Evolutionary conservation across 2,329 filamentous ascomycete genomes (phyloP), one percentile per base, ranked within the genome.

Genomic region (Raffaelea deltoideospora): DNA sequence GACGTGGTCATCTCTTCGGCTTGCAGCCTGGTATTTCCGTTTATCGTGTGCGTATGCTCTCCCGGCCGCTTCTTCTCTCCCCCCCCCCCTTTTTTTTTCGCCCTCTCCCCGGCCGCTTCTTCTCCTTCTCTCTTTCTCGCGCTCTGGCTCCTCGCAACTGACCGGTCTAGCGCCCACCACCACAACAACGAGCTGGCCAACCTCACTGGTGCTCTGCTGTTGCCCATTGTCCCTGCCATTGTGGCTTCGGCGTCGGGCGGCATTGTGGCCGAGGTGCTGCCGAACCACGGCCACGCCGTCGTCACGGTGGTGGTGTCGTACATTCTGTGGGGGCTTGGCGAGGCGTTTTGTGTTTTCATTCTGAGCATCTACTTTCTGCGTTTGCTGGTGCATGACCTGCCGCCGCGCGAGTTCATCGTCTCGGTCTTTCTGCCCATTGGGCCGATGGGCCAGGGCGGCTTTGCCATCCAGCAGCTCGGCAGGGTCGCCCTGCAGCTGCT

Each of bases 361-460:
- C 57, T 82, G 20, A 72, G 71, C 10, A 66, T 83, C 27, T 84
- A 83, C 53, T 80, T 79, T 48, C 72, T 78, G 41, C 72, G 78
- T 10, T 60, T 84, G 10, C 73, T 71, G 4, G 52, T 82, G 3
- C 69, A 82, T 53, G 72, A 74, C 28, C 61, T 82, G 13, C 77
- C 77, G 0, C 68, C 75, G 1, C 63, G 69, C 34, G 78, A 80
- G 48, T 69, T 75, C 31, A 69, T 78, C 15, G 72, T 78, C 1
- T 74, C 67, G 3, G 66, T 67, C 10, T 75, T 79, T 43, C 55
- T 80, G 2, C 74, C 74, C 0, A 55, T 79, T 0, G 72, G 74
- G 0, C 73, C 75, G 0, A 55, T 78, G 0, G 74, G 74, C 0
- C 69, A 76, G 50, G 74, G 73, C 17, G 71, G 68, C 15, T 79